Conservation (phyloP, 1,284 basidiomycete species). For the Cryptococcus wingfieldii region DNA sequence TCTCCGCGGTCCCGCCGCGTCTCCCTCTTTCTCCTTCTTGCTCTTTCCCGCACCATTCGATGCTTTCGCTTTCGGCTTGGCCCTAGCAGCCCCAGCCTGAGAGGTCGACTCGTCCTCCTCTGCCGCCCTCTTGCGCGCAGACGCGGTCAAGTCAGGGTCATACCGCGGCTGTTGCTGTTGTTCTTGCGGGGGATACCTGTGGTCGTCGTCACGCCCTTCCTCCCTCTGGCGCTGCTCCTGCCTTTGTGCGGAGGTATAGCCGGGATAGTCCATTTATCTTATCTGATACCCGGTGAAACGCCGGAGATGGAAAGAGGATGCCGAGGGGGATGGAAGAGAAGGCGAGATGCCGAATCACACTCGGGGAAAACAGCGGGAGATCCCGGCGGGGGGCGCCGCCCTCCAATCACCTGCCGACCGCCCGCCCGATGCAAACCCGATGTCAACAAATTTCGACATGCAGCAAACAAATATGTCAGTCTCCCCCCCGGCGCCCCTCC, state of each 20-base stretch:
- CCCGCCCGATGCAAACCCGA: not conserved
- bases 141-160: too few relatives aligned
- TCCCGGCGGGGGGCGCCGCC: too few relatives aligned
- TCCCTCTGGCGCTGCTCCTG: too few relatives aligned
- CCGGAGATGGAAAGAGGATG: too few relatives aligned
- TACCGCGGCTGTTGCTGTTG: too few relatives aligned
- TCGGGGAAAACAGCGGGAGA: not conserved
- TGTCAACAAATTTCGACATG: not conserved
- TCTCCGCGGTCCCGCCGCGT: conserved; percentile 3
- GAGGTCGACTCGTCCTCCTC: not conserved
- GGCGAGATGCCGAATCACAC: not conserved
- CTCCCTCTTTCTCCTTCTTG: not conserved
- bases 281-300: too few relatives aligned
- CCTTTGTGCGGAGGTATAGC: too few relatives aligned
- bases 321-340: too few relatives aligned
- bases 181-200: too few relatives aligned
- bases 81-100: not conserved
- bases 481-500: not conserved
- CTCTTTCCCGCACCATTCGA: not conserved
- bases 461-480: too few relatives aligned
- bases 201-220: too few relatives aligned
- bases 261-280: too few relatives aligned
- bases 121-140: not conserved
- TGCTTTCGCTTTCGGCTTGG: not conserved
- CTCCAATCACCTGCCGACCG: not conserved